phyloP scores from a whole-genome alignment of 2,329 filamentous ascomycete genomes.

The Dendryphion nanum region DNA sequence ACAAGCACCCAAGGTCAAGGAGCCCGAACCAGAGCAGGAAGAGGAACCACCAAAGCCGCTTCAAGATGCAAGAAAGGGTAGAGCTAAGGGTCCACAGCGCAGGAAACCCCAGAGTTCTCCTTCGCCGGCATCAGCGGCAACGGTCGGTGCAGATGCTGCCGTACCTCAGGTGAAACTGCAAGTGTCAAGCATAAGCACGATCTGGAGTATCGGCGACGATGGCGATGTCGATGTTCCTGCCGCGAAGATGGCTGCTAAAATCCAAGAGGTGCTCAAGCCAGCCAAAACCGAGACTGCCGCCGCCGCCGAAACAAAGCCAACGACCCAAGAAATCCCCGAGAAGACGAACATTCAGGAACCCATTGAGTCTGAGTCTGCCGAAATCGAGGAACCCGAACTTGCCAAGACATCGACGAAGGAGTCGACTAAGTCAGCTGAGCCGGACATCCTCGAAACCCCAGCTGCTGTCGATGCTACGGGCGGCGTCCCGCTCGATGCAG shows the following conservation, averaged over 20 bases:
- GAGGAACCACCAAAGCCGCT: constrained; percentile 75
- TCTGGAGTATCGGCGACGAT: constrained; percentile 37
- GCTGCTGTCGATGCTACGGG: background rate
- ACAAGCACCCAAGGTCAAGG: constrained; percentile 73
- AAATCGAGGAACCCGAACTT: constrained; percentile 9
- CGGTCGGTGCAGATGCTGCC: constrained; percentile 39
- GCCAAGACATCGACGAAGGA: constrained; percentile 8
- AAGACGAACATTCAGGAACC: background rate
- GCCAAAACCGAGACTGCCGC: constrained; percentile 1
- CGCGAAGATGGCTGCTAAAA: constrained; percentile 25
- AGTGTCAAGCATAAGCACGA: constrained; percentile 26
- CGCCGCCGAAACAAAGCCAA: background rate
- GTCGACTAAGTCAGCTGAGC: background rate
- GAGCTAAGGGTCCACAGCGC: constrained; percentile 83
- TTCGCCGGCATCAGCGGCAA: constrained; percentile 41
- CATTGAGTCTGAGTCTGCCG: constrained; percentile 5
- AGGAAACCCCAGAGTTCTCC: constrained; percentile 65
- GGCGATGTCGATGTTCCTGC: constrained; percentile 34
- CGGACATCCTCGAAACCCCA: background rate
- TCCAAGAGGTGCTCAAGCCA: constrained; percentile 20
- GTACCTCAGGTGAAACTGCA: constrained; percentile 22
- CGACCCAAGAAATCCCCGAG: background rate
- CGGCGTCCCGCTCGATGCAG: constrained; percentile 68
- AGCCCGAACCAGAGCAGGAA: constrained; percentile 57
- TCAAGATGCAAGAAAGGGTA: constrained; percentile 82